phyloP scores from a whole-genome alignment of 1,284 basidiomycete species.

The Ustilago cynodontis region DNA sequence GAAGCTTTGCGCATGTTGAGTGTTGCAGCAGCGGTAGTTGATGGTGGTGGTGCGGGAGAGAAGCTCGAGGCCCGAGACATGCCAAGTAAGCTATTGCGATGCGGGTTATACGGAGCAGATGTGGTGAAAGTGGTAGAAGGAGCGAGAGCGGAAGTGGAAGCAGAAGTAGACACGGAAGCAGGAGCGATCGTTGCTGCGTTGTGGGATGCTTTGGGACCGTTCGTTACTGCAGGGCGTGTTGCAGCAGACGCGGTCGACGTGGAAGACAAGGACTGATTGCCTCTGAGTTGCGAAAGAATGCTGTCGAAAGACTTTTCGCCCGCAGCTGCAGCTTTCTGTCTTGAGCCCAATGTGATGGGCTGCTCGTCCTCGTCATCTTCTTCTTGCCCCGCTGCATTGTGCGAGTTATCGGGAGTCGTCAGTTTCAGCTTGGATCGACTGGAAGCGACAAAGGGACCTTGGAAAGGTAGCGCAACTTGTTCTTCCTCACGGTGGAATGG shows the following conservation, averaged over 20 bases:
- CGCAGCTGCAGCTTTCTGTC: constrained; percentile 44
- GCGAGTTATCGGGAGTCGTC: constrained; percentile 6
- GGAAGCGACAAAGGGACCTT: constrained; percentile 35
- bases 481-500: constrained; percentile 31
- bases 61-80: constrained; percentile 54
- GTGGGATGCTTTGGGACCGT: no score
- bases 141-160: constrained; percentile 6
- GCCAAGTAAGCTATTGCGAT: constrained; percentile 35
- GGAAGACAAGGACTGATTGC: constrained; percentile 5
- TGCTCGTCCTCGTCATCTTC: constrained; percentile 26
- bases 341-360: constrained; percentile 42
- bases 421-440: constrained; percentile 20
- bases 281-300: constrained; percentile 45
- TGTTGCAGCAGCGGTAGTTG: constrained; percentile 6
- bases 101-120: constrained; percentile 14
- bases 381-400: background rate
- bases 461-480: constrained; percentile 19
- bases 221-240: background rate
- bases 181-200: background rate
- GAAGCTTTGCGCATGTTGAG: constrained; percentile 26
- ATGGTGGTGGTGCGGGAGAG: constrained; percentile 30
- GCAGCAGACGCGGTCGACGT: background rate
- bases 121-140: constrained; percentile 1
- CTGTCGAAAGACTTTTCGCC: constrained; percentile 49
- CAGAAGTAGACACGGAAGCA: constrained; percentile 2